phyloP scores from a whole-genome alignment of 2,329 filamentous ascomycete species.

The Colletotrichum sp. region DNA sequence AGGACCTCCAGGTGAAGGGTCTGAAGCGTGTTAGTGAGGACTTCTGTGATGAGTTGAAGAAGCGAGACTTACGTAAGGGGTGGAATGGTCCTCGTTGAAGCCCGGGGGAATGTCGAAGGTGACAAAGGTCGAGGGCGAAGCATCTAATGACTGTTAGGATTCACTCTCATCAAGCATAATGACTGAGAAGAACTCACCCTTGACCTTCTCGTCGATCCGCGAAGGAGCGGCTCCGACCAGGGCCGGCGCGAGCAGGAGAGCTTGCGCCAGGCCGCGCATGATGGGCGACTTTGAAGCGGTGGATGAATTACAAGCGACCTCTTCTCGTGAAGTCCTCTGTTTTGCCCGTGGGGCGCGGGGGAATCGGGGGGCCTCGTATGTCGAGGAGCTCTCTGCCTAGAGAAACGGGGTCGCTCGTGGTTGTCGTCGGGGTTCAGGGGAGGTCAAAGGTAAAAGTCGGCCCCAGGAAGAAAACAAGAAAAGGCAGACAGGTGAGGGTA shows the following conservation, averaged over 20 bases:
- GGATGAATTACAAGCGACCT: neutral
- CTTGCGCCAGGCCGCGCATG: slow-evolving; percentile 20
- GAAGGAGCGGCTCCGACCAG: slow-evolving; percentile 32
- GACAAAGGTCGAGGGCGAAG: slow-evolving; percentile 21
- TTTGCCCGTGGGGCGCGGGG: neutral
- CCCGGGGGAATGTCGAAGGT: slow-evolving; percentile 11
- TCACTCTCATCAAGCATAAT: neutral
- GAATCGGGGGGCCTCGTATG: neutral
- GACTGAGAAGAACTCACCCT: neutral
- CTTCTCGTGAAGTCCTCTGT: neutral
- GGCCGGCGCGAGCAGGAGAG: slow-evolving; percentile 39
- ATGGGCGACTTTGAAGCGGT: neutral
- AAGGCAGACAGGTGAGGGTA: neutral
- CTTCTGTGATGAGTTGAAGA: neutral
- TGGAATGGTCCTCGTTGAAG: slow-evolving; percentile 9
- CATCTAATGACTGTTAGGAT: neutral
- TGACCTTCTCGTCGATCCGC: neutral
- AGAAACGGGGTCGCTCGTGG: neutral
- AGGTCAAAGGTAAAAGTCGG: neutral
- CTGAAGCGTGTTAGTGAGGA: slow-evolving; percentile 23
- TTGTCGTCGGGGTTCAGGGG: neutral
- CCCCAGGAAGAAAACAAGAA: neutral
- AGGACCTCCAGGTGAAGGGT: slow-evolving; percentile 49
- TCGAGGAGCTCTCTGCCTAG: neutral
- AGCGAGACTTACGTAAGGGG: neutral